These are phyloP conservation scores for Funneliformis geosporum DNA, from an alignment of 192 early-diverging fungal species.

Conservation along the genomic window DNA sequence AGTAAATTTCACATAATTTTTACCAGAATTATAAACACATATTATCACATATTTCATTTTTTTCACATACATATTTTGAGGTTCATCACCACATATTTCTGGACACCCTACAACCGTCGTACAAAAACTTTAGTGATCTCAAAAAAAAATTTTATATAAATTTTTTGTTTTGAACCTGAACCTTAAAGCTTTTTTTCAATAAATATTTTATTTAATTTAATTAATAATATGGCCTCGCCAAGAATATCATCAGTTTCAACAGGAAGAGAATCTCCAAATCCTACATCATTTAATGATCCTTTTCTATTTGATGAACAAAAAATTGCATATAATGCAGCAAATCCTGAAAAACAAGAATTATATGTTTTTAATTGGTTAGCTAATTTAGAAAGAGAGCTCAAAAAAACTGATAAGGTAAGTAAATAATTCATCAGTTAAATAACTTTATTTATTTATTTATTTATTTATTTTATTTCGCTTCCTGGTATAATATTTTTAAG, in stretches of 20 bases:
- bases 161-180: too few species aligned
- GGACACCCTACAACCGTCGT: too few species aligned
- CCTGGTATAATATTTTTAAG: constrained; percentile 34
- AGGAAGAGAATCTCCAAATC: constrained; percentile 14
- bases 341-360: constrained; percentile 73
- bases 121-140: too few species aligned
- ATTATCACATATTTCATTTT: too few species aligned
- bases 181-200: too few species aligned
- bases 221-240: not conserved
- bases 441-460: not conserved
- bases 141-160: too few species aligned
- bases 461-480: not conserved
- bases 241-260: not conserved
- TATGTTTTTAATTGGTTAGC: constrained; percentile 91
- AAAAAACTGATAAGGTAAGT: constrained; percentile 51
- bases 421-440: not conserved
- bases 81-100: too few species aligned
- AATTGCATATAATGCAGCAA: constrained; percentile 39
- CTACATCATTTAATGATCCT: constrained; percentile 24
- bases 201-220: too few species aligned
- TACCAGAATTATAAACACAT: too few species aligned
- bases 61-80: too few species aligned
- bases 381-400: constrained; percentile 72
- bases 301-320: constrained; percentile 56
- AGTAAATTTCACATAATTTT: too few species aligned